Evolutionary conservation across 2,329 filamentous ascomycete species (phyloP).

Genomic region (Nannizziopsis arthrosporioides): DNA sequence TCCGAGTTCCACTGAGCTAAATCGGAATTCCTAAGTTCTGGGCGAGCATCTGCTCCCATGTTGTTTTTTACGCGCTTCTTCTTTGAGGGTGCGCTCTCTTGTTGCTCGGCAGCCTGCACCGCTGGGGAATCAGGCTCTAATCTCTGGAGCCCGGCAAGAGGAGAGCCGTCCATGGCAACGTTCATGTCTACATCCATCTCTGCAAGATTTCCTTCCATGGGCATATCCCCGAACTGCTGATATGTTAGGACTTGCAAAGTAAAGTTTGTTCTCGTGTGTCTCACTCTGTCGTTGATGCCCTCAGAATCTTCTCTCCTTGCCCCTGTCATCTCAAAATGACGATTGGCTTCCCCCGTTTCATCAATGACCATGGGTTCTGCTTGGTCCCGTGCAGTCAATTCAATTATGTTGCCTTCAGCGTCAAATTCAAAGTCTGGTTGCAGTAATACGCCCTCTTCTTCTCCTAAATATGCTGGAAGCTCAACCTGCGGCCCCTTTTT

Average conservation of each 20-base stretch:
- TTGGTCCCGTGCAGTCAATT: constrained; percentile 26
- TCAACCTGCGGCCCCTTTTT: constrained; percentile 24
- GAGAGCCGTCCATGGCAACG: not conserved
- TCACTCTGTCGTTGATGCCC: constrained; percentile 26
- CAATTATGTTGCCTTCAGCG: constrained; percentile 48
- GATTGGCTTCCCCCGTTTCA: constrained; percentile 23
- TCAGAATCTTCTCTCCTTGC: constrained; percentile 34
- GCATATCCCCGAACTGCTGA: constrained; percentile 2
- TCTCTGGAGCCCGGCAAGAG: not conserved
- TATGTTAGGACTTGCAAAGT: not conserved
- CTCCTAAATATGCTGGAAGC: constrained; percentile 22
- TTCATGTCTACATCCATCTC: not conserved
- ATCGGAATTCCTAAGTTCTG: constrained; percentile 45
- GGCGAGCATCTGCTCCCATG: constrained; percentile 39
- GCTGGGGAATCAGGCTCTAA: not conserved
- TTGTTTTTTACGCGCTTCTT: constrained; percentile 19
- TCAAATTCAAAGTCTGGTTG: constrained; percentile 52
- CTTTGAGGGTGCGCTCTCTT: constrained; percentile 15
- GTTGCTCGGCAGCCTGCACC: not conserved
- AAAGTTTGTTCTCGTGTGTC: constrained; percentile 8
- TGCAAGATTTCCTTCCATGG: constrained; percentile 2
- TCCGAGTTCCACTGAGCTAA: constrained; percentile 47
- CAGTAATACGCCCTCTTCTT: constrained; percentile 37
- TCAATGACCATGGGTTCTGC: constrained; percentile 17
- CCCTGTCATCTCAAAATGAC: constrained; percentile 30